Percentiles rank a stretch among this genome's conserved stretches.
These are phyloP conservation scores for Ophiostoma sp. DNA, from an alignment of 2,329 filamentous ascomycete genomes.

Conservation along the genomic window DNA sequence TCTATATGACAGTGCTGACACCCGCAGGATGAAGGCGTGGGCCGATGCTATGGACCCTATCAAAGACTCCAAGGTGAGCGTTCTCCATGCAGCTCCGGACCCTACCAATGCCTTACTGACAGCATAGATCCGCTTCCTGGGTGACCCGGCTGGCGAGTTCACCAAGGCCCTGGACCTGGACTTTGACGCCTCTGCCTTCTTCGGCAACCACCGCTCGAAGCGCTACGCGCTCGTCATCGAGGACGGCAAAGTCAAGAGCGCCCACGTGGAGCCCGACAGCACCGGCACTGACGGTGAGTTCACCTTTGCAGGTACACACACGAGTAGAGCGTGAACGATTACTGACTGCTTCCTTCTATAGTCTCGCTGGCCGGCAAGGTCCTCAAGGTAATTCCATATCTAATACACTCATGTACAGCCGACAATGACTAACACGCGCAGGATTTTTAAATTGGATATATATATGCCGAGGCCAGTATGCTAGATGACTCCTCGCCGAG, in stretches of 20 bases:
- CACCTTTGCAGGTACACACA: not conserved
- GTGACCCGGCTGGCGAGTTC: conserved; percentile 72
- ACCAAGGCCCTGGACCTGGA: conserved; percentile 76
- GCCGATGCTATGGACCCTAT: conserved; percentile 68
- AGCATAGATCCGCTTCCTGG: conserved; percentile 75
- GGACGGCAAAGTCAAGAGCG: conserved; percentile 75
- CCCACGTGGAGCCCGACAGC: conserved; percentile 82
- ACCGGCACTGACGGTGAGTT: conserved; percentile 58
- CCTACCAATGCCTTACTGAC: not conserved
- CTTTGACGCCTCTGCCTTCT: conserved; percentile 73
- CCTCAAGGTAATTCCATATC: conserved; percentile 28
- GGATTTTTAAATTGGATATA: not conserved
- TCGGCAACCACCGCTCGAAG: conserved; percentile 79
- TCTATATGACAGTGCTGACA: not conserved
- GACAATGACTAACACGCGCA: not conserved
- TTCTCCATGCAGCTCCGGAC: not conserved
- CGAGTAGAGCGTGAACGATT: not conserved
- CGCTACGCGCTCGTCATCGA: conserved; percentile 79
- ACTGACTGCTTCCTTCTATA: conserved; percentile 26
- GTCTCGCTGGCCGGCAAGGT: conserved; percentile 51
- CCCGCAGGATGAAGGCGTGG: conserved; percentile 80
- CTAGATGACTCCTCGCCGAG: no score
- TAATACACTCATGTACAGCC: not conserved
- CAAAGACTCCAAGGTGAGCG: conserved; percentile 65
- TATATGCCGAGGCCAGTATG: no score